phyloP scores from a whole-genome alignment of 2,329 filamentous ascomycete species.

The Fusarium foetens region DNA sequence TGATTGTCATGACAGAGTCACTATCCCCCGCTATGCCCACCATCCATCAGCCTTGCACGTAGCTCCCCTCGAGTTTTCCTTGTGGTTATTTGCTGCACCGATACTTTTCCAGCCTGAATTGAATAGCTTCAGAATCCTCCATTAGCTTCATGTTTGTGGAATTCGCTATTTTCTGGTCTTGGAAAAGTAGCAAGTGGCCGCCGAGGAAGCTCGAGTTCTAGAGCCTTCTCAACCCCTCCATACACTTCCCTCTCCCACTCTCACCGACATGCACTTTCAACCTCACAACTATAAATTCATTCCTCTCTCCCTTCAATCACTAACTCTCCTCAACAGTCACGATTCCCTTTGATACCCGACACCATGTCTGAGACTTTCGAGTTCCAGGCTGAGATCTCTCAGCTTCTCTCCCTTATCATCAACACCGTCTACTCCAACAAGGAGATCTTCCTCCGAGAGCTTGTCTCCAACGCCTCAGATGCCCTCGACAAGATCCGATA shows the following conservation, averaged over 20 bases:
- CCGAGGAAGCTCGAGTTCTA: conserved; percentile 19
- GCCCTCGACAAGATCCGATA: conserved; percentile 99
- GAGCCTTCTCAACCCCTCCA: conserved; percentile 36
- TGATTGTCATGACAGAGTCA: not conserved
- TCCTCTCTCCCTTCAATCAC: conserved; percentile 8
- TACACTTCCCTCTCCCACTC: conserved; percentile 6
- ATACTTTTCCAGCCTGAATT: not conserved
- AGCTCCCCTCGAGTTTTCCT: not conserved
- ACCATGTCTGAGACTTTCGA: conserved; percentile 98
- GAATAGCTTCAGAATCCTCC: not conserved
- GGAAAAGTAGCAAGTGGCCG: not conserved
- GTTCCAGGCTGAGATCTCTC: conserved; percentile 99
- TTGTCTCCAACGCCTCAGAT: conserved; percentile 99
- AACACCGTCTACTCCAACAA: conserved; percentile 99
- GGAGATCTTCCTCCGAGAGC: conserved; percentile 99
- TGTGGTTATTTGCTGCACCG: not conserved
- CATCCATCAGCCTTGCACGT: conserved; percentile 15
- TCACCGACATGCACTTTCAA: conserved; percentile 6
- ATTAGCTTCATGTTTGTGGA: not conserved
- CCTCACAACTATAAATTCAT: conserved; percentile 3
- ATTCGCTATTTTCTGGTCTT: conserved; percentile 1
- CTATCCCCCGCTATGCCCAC: conserved; percentile 3
- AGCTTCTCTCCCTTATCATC: conserved; percentile 99
- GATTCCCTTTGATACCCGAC: conserved; percentile 56
- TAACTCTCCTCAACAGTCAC: conserved; percentile 41